A percentile compares a stretch with the other conserved stretches of the same genome.
Conservation (phyloP, 495 filamentous ascomycete genomes). For the Chaetomium tenue region DNA sequence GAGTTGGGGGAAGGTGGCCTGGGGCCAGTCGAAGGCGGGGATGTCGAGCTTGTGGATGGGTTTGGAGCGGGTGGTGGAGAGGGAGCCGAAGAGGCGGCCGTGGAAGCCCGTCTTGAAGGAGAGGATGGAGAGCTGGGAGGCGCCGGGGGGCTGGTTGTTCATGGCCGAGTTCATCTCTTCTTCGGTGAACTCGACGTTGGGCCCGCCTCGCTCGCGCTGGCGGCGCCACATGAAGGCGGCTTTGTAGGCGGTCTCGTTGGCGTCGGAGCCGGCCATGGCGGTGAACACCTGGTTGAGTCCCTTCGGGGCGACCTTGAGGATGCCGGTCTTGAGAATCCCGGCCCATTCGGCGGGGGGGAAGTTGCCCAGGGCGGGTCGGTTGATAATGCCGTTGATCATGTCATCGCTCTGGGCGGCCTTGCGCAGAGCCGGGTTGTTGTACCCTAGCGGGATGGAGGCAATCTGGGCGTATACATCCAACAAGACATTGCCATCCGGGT, state of each 20-base stretch:
- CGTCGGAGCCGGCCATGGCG: slow-evolving; percentile 90
- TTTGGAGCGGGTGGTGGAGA: slow-evolving; percentile 94
- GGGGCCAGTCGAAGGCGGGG: slow-evolving; percentile 97
- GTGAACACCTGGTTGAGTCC: slow-evolving; percentile 97
- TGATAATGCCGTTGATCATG: slow-evolving; percentile 82
- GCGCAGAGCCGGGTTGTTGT: slow-evolving; percentile 84
- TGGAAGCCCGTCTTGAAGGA: slow-evolving; percentile 95
- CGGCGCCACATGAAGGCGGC: slow-evolving; percentile 98
- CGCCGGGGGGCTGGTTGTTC: slow-evolving; percentile 80
- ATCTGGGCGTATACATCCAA: slow-evolving; percentile 93
- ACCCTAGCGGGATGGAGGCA: slow-evolving; percentile 94
- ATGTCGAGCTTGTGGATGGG: slow-evolving; percentile 98
- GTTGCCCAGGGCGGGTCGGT: slow-evolving; percentile 93
- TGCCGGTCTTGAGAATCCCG: slow-evolving; percentile 77
- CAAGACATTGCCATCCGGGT: slow-evolving; percentile 81
- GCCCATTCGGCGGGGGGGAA: slow-evolving; percentile 93
- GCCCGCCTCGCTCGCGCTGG: slow-evolving; percentile 81
- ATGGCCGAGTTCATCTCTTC: slow-evolving; percentile 78
- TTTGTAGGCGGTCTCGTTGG: slow-evolving; percentile 99
- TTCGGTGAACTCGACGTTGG: slow-evolving; percentile 75
- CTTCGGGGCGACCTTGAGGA: slow-evolving; percentile 84
- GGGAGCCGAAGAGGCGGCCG: slow-evolving; percentile 87
- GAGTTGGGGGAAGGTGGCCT: slow-evolving; percentile 83
- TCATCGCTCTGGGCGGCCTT: slow-evolving; percentile 69
- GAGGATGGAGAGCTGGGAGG: slow-evolving; percentile 83